Percentiles rank a stretch among this genome's conserved stretches.
Conservation (phyloP, 352 stramenopile species). For the Globisporangium canariense region DNA sequence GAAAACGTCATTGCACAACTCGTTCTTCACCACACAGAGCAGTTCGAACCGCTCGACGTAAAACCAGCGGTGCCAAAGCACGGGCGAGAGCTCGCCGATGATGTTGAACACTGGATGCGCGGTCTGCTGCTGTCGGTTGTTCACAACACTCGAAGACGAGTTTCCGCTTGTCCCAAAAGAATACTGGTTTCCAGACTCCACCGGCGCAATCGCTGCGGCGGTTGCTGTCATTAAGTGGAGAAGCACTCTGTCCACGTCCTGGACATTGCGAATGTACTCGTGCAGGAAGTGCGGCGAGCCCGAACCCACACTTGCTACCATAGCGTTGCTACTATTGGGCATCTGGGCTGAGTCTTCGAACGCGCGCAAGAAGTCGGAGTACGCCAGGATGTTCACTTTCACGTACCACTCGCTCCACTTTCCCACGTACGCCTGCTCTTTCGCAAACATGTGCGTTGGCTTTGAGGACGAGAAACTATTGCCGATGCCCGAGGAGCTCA, state of each 20-base stretch:
- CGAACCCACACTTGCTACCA: constrained; percentile 4
- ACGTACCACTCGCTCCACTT: constrained; percentile 81
- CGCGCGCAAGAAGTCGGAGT: constrained; percentile 77
- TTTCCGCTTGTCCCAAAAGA: constrained; percentile 63
- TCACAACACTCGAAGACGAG: constrained; percentile 21
- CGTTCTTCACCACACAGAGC: constrained; percentile 66
- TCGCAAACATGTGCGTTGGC: constrained; percentile 27
- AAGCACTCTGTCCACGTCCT: constrained; percentile 83
- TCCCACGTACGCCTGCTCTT: constrained; percentile 34
- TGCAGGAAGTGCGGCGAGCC: constrained; percentile 56
- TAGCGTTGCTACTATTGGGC: constrained; percentile 8
- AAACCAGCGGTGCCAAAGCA: constrained; percentile 90
- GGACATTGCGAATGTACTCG: constrained; percentile 81
- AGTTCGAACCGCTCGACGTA: constrained; percentile 87
- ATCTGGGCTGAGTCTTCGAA: constrained; percentile 64
- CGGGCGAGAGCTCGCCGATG: constrained; percentile 79
- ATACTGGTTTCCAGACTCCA: constrained; percentile 50
- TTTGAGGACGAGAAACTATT: constrained; percentile 25
- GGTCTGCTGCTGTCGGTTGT: constrained; percentile 39
- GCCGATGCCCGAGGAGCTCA: constrained; percentile 8
- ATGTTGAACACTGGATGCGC: constrained; percentile 88
- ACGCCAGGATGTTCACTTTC: constrained; percentile 82
- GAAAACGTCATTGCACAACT: constrained; percentile 56
- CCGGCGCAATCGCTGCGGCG: constrained; percentile 36
- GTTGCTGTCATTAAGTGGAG: constrained; percentile 82